These are phyloP conservation scores for Eucalyptus virginea DNA, from an alignment of 345 rosid genomes.

Conservation along the genomic window DNA sequence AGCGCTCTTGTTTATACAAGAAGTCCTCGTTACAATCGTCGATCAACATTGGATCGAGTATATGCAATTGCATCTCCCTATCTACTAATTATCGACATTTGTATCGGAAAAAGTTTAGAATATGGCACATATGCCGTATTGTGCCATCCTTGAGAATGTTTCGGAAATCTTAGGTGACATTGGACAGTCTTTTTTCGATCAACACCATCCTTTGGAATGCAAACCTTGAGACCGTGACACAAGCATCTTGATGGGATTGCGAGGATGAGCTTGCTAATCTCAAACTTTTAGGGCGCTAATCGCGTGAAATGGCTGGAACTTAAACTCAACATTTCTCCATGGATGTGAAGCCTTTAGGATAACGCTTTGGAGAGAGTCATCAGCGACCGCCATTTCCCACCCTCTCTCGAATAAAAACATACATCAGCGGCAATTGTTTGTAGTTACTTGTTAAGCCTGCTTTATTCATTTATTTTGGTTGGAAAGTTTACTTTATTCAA, in stretches of 20 bases:
- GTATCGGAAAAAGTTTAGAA: too few species aligned
- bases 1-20: too few species aligned
- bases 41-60: too few species aligned
- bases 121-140: rapidly evolving
- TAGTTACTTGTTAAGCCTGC: not conserved
- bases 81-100: too few species aligned
- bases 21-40: too few species aligned
- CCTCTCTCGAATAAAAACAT: not conserved
- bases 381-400: not conserved
- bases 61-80: too few species aligned
- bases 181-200: rapidly evolving
- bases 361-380: not conserved
- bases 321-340: not conserved
- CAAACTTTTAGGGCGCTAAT: not conserved
- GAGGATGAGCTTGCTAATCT: not conserved
- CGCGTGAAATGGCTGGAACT: not conserved
- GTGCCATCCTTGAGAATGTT: too few species aligned
- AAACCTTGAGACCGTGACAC: too few species aligned
- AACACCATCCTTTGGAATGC: too few species aligned
- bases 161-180: too few species aligned
- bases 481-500: not conserved
- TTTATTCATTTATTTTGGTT: not conserved
- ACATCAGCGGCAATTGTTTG: not conserved
- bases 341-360: not conserved
- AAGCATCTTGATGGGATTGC: not conserved